Evolutionary conservation across 805 yeast genomes (phyloP).

Genomic region (Metschnikowia cerradonensis): DNA sequence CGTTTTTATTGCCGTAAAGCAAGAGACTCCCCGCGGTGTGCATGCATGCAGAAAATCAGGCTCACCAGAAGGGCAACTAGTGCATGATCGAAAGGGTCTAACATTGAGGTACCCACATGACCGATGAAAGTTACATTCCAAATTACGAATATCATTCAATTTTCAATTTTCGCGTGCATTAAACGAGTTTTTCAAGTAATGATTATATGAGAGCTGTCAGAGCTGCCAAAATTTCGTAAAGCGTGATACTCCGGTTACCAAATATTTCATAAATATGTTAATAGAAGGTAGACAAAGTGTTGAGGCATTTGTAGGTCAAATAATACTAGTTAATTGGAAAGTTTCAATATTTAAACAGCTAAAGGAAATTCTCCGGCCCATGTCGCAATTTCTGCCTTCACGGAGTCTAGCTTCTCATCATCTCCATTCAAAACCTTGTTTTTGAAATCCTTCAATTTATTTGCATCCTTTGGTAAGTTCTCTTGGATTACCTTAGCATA

Average conservation of each 20-base stretch:
- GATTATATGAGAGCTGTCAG: background rate
- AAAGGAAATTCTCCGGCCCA: slow-evolving; percentile 91
- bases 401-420: slow-evolving; percentile 54
- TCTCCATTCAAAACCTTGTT: slow-evolving; percentile 56
- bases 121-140: too few species aligned
- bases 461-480: slow-evolving; percentile 83
- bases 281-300: background rate
- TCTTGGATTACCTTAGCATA: slow-evolving; percentile 74
- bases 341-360: slow-evolving; percentile 27
- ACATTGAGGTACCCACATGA: background rate
- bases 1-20: background rate
- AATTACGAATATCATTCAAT: too few species aligned
- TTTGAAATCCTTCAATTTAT: slow-evolving; percentile 95
- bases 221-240: background rate
- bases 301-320: background rate
- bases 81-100: background rate
- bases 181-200: background rate
- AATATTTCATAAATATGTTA: background rate
- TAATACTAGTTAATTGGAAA: background rate
- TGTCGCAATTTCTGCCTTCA: slow-evolving; percentile 73
- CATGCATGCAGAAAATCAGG: background rate
- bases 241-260: too few species aligned
- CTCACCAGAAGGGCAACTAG: background rate
- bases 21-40: slow-evolving; percentile 5
- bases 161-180: too few species aligned